A percentile compares a stretch with the other conserved stretches of the same genome.
Evolutionary conservation across 2,329 filamentous ascomycete species (phyloP).

Genomic region (Nothopassalora personata): DNA sequence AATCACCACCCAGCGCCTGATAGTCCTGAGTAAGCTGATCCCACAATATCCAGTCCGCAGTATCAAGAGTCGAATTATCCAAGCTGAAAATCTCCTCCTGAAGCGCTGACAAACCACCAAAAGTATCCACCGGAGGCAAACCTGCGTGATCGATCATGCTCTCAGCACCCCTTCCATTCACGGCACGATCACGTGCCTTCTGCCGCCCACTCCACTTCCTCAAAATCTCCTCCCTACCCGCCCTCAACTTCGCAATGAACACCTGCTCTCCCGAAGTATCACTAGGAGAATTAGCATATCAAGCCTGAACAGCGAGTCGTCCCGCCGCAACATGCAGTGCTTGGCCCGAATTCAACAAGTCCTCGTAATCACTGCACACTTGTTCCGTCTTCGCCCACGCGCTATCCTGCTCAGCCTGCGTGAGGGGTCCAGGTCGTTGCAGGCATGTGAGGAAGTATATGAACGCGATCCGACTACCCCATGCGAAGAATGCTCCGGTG

Average conservation of each 20-base stretch:
- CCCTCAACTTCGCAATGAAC: slow-evolving; percentile 13
- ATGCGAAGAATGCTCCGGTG: slow-evolving; percentile 44
- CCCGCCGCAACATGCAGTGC: slow-evolving; percentile 39
- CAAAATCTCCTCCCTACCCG: background rate
- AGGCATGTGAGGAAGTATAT: slow-evolving; percentile 32
- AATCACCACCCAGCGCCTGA: slow-evolving; percentile 2
- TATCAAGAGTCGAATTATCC: slow-evolving; percentile 15
- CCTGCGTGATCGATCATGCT: background rate
- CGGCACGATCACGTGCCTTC: background rate
- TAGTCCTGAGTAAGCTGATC: slow-evolving; percentile 21
- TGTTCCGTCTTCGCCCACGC: slow-evolving; percentile 42
- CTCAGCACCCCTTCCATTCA: background rate
- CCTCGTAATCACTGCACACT: slow-evolving; percentile 38
- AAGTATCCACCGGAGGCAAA: background rate
- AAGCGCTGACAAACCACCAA: background rate
- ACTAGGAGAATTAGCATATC: slow-evolving; percentile 28
- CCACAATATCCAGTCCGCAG: slow-evolving; percentile 23
- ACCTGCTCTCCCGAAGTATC: slow-evolving; percentile 8
- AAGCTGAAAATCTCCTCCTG: background rate
- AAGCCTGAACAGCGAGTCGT: slow-evolving; percentile 40
- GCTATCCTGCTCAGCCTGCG: slow-evolving; percentile 17
- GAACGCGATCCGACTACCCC: slow-evolving; percentile 30
- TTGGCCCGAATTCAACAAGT: slow-evolving; percentile 33
- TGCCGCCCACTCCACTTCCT: too few relatives aligned
- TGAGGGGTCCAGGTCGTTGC: slow-evolving; percentile 11